Base-by-base conservation (phyloP, 176 grass and related monocot genomes). In the Aegilops umbellulata region DNA sequence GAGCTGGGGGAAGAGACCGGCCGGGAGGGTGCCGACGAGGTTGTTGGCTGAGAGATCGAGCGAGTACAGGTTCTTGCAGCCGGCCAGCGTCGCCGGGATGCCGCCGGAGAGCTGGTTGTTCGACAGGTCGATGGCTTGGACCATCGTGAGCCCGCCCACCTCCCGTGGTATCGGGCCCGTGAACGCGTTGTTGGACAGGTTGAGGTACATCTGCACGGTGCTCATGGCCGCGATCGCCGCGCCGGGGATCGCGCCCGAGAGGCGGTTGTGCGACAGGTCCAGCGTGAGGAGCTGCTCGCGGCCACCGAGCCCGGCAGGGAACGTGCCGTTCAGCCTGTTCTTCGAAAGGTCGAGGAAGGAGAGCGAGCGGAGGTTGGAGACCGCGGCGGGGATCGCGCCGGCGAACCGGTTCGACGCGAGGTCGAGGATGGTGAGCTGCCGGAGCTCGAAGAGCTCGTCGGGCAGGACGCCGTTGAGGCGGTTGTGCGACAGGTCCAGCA, bases 231-330 rank as follows among this genome's bases (percentile, higher is more conserved):
- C 73, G 41, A 95, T 76, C 74, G 89, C 86, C 10, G 60, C 78
- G 77, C 87, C 86, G 8, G 93, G 89, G 76, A 95, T 89, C 8
- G 35, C 60, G 27, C 91, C 93, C 20, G 84, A 57, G 80, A 98
- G 64, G 23, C 55, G 82, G 87, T 98, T 98, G 84, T 90, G 78
- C 6, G 95, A 95, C 78, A 98, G 78, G 84, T 98, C 93, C 22
- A 98, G 58, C 36, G 23, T 80, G 31, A 98, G 84, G 10, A 98
- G 89, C n/a, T 84, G 80, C 24, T 55, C 47, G 4, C 92, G 86
- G 38, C 70, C 79, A 20, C 81, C 77, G 81, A 98, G 31, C 23
- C 65, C 84, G 22, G 8, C 85, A 39, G 95, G 95, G 34, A 98
- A 84, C 7, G 91, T 83, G 6, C 95, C 91, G 63, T 85, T 89